These are phyloP conservation scores for Melanopsichium pennsylvanicum DNA, from an alignment of 1,284 basidiomycete genomes.

Conservation along the genomic window DNA sequence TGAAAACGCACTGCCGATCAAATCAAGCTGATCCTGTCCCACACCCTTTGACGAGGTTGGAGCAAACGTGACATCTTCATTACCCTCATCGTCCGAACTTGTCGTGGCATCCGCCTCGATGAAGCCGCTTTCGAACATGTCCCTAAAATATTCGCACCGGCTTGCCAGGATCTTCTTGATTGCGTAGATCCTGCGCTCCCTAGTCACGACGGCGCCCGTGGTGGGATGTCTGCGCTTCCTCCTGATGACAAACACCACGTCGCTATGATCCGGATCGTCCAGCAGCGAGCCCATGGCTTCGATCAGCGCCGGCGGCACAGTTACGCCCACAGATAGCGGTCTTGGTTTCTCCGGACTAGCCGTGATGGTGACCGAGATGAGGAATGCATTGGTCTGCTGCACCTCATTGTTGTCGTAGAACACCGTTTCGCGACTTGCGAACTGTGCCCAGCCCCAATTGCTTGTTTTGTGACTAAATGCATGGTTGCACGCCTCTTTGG, in stretches of 20 bases:
- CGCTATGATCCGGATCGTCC: conserved; percentile 78
- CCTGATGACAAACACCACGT: conserved; percentile 54
- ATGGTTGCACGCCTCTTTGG: conserved; percentile 78
- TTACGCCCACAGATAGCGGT: conserved; percentile 68
- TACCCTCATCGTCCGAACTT: conserved; percentile 46
- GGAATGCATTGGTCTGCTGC: conserved; percentile 72
- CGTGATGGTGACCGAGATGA: conserved; percentile 81
- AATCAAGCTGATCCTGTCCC: conserved; percentile 27
- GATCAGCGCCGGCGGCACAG: conserved; percentile 73
- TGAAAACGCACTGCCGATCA: conserved; percentile 9
- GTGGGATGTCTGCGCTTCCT: conserved; percentile 29
- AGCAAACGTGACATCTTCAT: conserved; percentile 9
- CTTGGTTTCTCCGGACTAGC: conserved; percentile 73
- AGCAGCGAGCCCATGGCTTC: conserved; percentile 77
- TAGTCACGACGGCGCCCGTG: conserved; percentile 22
- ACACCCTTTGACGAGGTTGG: conserved; percentile 11
- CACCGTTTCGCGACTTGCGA: conserved; percentile 77
- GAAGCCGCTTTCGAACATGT: conserved; percentile 63
- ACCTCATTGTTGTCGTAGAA: conserved; percentile 74
- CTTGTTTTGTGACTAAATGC: conserved; percentile 78
- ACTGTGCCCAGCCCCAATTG: conserved; percentile 70
- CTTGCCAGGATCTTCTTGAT: conserved; percentile 66
- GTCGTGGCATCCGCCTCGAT: conserved; percentile 57
- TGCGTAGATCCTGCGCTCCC: conserved; percentile 64
- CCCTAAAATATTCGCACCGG: conserved; percentile 65